Percentiles rank a stretch among this genome's conserved stretches.
These are phyloP conservation scores for Aspergillus sp. DNA, from an alignment of 2,329 filamentous ascomycete genomes.

Conservation along the genomic window DNA sequence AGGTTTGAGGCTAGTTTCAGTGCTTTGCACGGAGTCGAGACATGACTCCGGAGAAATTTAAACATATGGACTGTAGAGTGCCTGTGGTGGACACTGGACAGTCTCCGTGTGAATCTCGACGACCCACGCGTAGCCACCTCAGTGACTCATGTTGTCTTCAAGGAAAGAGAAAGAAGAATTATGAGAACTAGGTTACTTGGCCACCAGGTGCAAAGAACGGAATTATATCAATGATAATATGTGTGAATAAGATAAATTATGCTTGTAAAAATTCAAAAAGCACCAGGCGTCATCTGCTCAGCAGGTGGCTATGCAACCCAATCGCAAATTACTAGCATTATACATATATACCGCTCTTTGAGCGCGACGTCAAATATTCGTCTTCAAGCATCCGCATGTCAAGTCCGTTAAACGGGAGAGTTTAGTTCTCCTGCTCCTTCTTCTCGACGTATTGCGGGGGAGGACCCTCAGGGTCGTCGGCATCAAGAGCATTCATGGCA, in stretches of 20 bases:
- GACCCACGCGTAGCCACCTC: no score
- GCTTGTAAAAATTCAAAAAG: background rate
- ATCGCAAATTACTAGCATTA: background rate
- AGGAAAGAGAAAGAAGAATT: no score
- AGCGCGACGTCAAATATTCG: background rate
- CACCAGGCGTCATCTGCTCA: background rate
- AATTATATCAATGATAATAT: background rate
- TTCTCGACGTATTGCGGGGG: background rate
- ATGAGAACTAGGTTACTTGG: no score
- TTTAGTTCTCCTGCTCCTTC: slow-evolving; percentile 2
- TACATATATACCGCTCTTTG: background rate
- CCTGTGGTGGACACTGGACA: no score
- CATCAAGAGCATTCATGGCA: slow-evolving; percentile 51
- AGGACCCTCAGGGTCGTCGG: slow-evolving; percentile 29
- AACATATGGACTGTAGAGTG: no score
- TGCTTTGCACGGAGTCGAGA: background rate
- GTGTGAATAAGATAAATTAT: background rate
- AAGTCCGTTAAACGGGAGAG: background rate
- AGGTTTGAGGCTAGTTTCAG: no score
- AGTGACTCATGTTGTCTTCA: no score
- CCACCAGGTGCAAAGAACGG: no score
- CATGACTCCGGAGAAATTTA: background rate
- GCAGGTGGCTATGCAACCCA: background rate
- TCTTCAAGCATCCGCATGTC: background rate
- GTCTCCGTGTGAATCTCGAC: no score